Evolutionary conservation across 345 rosid species (phyloP).

Genomic region (Trapa incisa): DNA sequence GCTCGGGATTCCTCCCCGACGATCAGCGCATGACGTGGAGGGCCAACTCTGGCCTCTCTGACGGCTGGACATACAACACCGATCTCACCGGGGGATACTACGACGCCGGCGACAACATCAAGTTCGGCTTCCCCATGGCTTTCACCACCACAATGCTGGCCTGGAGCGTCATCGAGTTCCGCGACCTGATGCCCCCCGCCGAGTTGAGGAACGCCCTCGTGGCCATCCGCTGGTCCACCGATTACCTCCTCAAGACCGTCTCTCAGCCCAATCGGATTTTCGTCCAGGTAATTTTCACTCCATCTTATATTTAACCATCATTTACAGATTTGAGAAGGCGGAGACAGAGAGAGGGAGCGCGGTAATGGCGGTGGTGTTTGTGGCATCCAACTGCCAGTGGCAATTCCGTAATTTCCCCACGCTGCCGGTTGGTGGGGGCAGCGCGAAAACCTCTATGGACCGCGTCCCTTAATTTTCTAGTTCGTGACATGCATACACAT

Average conservation of each 20-base stretch:
- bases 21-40: constrained; percentile 70
- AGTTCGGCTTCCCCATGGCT: constrained; percentile 90
- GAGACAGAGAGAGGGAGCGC: neutral
- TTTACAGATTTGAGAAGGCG: neutral
- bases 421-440: neutral
- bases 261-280: constrained; percentile 88
- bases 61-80: constrained; percentile 53
- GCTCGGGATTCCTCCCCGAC: constrained; percentile 67
- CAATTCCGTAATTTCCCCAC: neutral
- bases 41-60: constrained; percentile 56
- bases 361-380: neutral
- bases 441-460: neutral
- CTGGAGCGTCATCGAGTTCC: constrained; percentile 85
- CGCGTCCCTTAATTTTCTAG: neutral
- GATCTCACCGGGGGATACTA: constrained; percentile 87
- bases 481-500: neutral
- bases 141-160: constrained; percentile 82
- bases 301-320: neutral
- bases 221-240: constrained; percentile 73
- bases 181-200: constrained; percentile 56
- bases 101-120: constrained; percentile 93
- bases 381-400: neutral
- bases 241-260: constrained; percentile 68
- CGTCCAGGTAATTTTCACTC: constrained; percentile 52
- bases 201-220: constrained; percentile 52